A percentile compares a stretch with the other conserved stretches of the same genome.
These are phyloP conservation scores for Cytospora piceicola DNA, from an alignment of 2,329 filamentous ascomycete genomes.

Conservation along the genomic window DNA sequence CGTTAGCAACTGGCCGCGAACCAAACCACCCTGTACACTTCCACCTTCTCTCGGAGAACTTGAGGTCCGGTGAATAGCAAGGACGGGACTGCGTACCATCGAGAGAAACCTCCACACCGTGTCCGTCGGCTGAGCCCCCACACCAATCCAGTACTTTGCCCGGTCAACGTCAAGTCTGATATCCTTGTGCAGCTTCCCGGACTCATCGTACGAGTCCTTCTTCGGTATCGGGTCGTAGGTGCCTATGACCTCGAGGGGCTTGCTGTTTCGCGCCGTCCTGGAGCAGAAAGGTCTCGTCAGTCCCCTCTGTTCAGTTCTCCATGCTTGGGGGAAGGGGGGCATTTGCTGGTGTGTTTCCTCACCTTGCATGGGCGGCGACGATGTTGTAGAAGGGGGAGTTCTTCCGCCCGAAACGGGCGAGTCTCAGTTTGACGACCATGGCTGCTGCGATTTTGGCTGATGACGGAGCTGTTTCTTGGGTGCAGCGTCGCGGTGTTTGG, in stretches of 20 bases:
- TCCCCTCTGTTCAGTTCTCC: background rate
- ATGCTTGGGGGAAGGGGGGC: background rate
- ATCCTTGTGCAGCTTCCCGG: constrained; percentile 82
- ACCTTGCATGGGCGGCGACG: constrained; percentile 91
- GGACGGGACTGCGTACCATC: constrained; percentile 60
- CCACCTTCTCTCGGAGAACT: background rate
- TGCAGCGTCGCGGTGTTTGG: constrained; percentile 4
- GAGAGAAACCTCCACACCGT: constrained; percentile 83
- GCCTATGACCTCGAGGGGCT: constrained; percentile 90
- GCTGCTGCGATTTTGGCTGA: constrained; percentile 7
- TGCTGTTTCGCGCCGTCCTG: constrained; percentile 83
- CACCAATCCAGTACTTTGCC: constrained; percentile 94
- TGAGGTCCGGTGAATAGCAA: background rate
- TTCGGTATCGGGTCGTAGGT: constrained; percentile 73
- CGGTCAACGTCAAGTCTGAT: constrained; percentile 81
- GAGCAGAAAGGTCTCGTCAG: background rate
- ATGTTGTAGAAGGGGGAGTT: constrained; percentile 98
- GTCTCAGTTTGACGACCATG: constrained; percentile 93
- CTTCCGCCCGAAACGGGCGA: constrained; percentile 88
- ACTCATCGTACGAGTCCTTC: constrained; percentile 60
- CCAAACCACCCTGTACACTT: background rate
- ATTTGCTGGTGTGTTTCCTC: constrained; percentile 33
- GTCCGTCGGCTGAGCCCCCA: constrained; percentile 92
- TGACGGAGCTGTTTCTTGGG: background rate
- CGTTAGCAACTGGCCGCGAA: constrained; percentile 16